Conservation (phyloP, 2,329 filamentous ascomycete genomes). For the Pseudopyrenochaeta lycopersici region DNA sequence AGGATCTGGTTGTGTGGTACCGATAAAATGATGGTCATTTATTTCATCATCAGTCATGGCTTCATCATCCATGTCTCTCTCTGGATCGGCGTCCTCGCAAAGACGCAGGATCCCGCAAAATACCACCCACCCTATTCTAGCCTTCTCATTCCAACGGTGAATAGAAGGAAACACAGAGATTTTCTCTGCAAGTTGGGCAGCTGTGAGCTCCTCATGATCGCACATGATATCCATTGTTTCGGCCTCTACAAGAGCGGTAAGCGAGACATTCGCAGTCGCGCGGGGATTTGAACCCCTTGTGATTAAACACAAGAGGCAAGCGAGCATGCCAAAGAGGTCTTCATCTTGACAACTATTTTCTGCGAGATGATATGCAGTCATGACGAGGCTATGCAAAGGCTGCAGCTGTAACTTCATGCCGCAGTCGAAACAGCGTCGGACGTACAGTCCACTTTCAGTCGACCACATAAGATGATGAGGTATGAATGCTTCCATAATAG, state of each 20-base stretch:
- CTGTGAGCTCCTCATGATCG: constrained; percentile 31
- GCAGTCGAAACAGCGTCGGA: constrained; percentile 39
- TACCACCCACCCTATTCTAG: constrained; percentile 30
- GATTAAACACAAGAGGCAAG: constrained; percentile 48
- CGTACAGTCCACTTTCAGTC: constrained; percentile 37
- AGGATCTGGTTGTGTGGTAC: background rate
- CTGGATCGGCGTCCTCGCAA: constrained; percentile 4
- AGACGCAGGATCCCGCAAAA: constrained; percentile 27
- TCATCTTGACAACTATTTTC: constrained; percentile 43
- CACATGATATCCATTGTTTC: constrained; percentile 13
- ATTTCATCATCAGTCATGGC: background rate
- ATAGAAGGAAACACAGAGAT: background rate
- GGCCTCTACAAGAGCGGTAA: constrained; percentile 11
- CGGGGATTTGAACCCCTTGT: constrained; percentile 36
- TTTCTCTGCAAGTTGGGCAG: constrained; percentile 2
- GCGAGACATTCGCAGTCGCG: constrained; percentile 23
- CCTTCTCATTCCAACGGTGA: background rate
- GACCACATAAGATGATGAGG: background rate
- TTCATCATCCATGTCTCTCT: background rate
- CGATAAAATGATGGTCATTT: constrained; percentile 1
- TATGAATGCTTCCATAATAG: constrained; percentile 10
- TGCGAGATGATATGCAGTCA: constrained; percentile 47
- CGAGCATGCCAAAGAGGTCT: constrained; percentile 52
- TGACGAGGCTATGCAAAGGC: constrained; percentile 50
- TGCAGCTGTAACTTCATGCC: constrained; percentile 41